These are phyloP conservation scores for Coniochaeta sp. DNA, from an alignment of 2,329 filamentous ascomycete species.

Conservation along the genomic window DNA sequence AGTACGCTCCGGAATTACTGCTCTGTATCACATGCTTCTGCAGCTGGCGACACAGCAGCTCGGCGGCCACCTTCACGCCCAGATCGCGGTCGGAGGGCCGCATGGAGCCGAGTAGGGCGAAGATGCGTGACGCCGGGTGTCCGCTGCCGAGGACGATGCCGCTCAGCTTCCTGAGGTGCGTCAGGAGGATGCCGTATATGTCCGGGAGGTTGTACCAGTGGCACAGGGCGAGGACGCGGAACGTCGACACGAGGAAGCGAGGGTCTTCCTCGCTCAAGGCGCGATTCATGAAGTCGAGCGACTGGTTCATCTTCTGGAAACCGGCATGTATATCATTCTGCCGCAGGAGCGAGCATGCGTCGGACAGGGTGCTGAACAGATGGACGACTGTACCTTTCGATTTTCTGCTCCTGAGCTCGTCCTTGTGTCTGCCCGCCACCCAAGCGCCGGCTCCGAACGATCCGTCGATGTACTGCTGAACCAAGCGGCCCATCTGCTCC, in stretches of 20 bases:
- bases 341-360: background rate
- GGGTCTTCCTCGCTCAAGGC: background rate
- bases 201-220: background rate
- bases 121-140: background rate
- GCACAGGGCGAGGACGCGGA: constrained; percentile 1
- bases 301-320: background rate
- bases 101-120: background rate
- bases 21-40: background rate
- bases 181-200: background rate
- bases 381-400: background rate
- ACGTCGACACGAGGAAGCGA: background rate
- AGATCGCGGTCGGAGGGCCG: background rate
- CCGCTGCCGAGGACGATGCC: background rate
- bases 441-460: background rate
- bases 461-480: background rate
- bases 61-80: background rate
- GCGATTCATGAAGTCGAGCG: background rate
- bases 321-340: background rate
- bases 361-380: background rate
- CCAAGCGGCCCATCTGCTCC: background rate
- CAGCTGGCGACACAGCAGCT: background rate
- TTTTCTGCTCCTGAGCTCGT: background rate
- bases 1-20: background rate
- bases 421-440: background rate
- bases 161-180: background rate